Base-by-base conservation (phyloP, 306 rosid species). In the Rosa lucieae region DNA sequence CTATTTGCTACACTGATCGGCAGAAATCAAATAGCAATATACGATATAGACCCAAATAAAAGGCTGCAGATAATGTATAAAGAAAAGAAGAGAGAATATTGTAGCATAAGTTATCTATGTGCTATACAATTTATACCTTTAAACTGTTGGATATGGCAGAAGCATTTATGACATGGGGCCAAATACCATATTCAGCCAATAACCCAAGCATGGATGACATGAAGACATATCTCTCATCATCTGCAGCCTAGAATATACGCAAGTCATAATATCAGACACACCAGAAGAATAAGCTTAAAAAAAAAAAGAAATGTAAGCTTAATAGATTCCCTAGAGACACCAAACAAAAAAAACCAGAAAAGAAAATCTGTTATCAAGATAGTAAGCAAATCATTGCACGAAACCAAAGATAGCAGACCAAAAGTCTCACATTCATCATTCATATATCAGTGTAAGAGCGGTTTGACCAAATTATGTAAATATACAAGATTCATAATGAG, bases 201-300 rank as follows among this genome's bases (percentile, higher is more conserved):
- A 94, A 81, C 49, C 96, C 95, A 68, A 94, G 87, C 97, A 94
- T 86, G 46, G 99, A 89, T 81, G 97, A 89, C 94, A 80, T 91
- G 89, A 91, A 92, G 83, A 87, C 78, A 85, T 87, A 90, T 90
- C 93, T 90, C 73, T 92, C 99, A 67, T 94, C 97, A 67, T 94
- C 99, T 59, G 83, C 89, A 84, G 84, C 92, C 99, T 94, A 73
- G 61, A 74, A 66, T 44, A 67, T 70, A 63, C 51, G 75, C 2
- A 63, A 70, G 82, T 49, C 52, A 55, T 82, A 87, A 67, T 14
- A 80, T 47, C 53, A 85, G 73, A 65, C 79, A 66, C 32, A 3
- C 69, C 44, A 82, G 43, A 56, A 66, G 71, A 49, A 67, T 14
- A 20, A 37, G 29, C 12, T 23, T 20, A 10, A 32, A 73, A 35